Evolutionary conservation across 2,329 filamentous ascomycete species (phyloP).

Genomic region (Venturia pyrina): DNA sequence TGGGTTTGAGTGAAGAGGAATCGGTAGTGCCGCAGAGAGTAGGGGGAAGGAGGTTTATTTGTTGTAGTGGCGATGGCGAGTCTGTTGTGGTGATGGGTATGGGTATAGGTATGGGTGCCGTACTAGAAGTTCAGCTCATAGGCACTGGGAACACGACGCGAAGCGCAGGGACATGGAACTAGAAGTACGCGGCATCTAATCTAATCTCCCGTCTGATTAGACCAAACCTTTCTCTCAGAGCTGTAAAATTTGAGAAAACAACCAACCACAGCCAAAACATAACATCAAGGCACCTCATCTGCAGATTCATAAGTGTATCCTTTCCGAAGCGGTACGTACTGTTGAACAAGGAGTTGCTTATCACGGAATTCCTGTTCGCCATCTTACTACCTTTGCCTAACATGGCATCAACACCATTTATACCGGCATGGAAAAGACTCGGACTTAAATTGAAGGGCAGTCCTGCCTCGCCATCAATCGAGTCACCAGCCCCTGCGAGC

Average conservation of each 20-base stretch:
- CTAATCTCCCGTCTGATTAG: background rate
- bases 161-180: background rate
- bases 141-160: background rate
- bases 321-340: background rate
- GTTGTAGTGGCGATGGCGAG: background rate
- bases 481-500: background rate
- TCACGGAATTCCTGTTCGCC: background rate
- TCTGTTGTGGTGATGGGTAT: background rate
- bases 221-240: background rate
- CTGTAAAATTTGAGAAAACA: background rate
- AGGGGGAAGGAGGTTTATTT: background rate
- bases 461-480: background rate
- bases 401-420: slow-evolving; percentile 13
- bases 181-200: background rate
- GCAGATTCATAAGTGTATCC: background rate
- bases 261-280: background rate
- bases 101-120: background rate
- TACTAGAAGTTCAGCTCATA: background rate
- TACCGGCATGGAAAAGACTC: slow-evolving; percentile 51
- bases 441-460: slow-evolving; percentile 50
- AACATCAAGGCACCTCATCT: background rate
- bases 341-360: background rate
- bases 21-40: background rate
- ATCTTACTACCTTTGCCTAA: background rate
- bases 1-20: background rate